Conservation (phyloP, 2,329 filamentous ascomycete species). For the Claviceps sp. region DNA sequence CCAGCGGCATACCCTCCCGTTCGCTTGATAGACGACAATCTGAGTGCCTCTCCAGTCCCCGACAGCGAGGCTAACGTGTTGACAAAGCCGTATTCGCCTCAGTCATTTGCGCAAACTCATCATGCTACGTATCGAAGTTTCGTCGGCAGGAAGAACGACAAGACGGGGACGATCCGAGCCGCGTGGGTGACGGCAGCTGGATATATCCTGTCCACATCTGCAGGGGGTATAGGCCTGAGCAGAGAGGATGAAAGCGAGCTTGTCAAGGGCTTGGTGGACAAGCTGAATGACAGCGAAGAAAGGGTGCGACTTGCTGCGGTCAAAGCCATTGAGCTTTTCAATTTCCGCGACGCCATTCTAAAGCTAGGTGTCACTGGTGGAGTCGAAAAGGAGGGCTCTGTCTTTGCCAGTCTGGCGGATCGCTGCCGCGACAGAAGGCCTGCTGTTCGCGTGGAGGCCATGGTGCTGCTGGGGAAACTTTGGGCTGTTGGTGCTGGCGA, state of each 20-base stretch:
- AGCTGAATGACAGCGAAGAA: slow-evolving; percentile 79
- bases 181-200: slow-evolving; percentile 78
- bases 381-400: slow-evolving; percentile 60
- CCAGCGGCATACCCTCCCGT: slow-evolving; percentile 75
- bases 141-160: slow-evolving; percentile 74
- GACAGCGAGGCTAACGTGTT: slow-evolving; percentile 47
- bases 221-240: slow-evolving; percentile 77
- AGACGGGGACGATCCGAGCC: slow-evolving; percentile 65
- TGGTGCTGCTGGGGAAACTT: slow-evolving; percentile 69
- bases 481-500: slow-evolving; percentile 92
- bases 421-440: slow-evolving; percentile 78
- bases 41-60: slow-evolving; percentile 19
- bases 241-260: slow-evolving; percentile 67
- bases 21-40: slow-evolving; percentile 43
- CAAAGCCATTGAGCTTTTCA: slow-evolving; percentile 67
- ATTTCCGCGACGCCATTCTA: slow-evolving; percentile 64
- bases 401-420: slow-evolving; percentile 72
- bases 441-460: slow-evolving; percentile 71
- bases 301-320: slow-evolving; percentile 84
- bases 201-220: slow-evolving; percentile 79
- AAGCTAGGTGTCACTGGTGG: slow-evolving; percentile 70
- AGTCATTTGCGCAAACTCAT: slow-evolving; percentile 80
- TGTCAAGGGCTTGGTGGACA: slow-evolving; percentile 61
- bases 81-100: slow-evolving; percentile 71
- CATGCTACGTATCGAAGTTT: slow-evolving; percentile 70